These are phyloP conservation scores for Coemansia sp. DNA, from an alignment of 192 early-diverging fungal genomes.

Conservation along the genomic window DNA sequence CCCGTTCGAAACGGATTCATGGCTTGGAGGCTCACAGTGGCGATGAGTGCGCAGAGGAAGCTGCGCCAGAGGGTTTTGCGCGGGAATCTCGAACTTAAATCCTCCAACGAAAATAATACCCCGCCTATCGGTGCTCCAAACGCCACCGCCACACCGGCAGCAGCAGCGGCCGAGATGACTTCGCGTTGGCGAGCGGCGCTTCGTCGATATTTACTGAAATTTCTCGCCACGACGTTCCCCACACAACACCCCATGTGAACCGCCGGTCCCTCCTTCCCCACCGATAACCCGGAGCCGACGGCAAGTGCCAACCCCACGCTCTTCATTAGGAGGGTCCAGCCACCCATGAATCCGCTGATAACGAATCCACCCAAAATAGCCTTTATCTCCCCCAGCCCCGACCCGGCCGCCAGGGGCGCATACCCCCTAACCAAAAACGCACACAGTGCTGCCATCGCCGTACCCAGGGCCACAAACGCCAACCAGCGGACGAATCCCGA, in stretches of 20 bases:
- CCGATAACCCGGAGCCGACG: conserved; percentile 77
- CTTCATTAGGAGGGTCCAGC: conserved; percentile 84
- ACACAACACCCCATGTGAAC: conserved; percentile 91
- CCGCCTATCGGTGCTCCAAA: conserved; percentile 74
- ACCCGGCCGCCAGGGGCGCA: conserved; percentile 90
- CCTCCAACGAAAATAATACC: conserved; percentile 76
- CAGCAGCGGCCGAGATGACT: conserved; percentile 68
- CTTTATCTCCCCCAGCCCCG: conserved; percentile 92
- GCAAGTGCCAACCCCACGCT: conserved; percentile 72
- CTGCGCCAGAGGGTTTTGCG: conserved; percentile 94
- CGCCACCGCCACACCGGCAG: conserved; percentile 72
- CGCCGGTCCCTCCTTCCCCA: conserved; percentile 95
- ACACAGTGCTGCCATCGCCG: conserved; percentile 67
- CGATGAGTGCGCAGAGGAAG: conserved; percentile 97
- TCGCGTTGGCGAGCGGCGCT: conserved; percentile 74
- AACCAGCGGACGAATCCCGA: conserved; percentile 71
- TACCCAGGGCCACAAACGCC: conserved; percentile 73
- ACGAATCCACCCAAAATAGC: conserved; percentile 85
- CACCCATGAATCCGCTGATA: conserved; percentile 91
- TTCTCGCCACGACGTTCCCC: conserved; percentile 76
- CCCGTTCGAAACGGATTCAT: conserved; percentile 96
- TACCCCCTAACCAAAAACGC: conserved; percentile 72
- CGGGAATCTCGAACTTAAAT: conserved; percentile 94
- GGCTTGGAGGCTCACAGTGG: conserved; percentile 83
- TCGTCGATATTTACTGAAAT: conserved; percentile 79